Conservation (phyloP, 179 eudicot genomes). For the Sideroxylon spinosum region DNA sequence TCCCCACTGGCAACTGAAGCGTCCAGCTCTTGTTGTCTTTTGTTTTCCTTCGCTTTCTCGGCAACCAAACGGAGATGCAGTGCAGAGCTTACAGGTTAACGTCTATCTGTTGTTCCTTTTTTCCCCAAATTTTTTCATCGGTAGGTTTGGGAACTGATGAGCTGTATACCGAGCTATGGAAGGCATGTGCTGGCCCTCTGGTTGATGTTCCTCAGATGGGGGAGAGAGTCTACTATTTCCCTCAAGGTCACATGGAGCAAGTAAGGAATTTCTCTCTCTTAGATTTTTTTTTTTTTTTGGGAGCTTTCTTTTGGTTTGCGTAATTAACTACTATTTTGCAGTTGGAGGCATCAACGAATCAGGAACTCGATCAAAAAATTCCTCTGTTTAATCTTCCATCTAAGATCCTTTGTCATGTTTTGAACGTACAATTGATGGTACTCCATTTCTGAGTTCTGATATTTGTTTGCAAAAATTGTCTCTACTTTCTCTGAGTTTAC, state of each 20-base stretch:
- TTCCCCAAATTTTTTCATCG: not conserved
- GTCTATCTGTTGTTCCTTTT: not conserved
- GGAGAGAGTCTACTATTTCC: constrained; percentile 75
- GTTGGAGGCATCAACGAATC: constrained; percentile 73
- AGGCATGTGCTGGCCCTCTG: constrained; percentile 84
- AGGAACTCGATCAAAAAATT: constrained; percentile 48
- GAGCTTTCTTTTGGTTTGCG: not conserved
- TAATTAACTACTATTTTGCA: constrained; percentile 21
- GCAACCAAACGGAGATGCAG: not conserved
- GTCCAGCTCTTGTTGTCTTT: not conserved
- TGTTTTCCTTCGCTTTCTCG: not conserved
- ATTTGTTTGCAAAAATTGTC: not conserved
- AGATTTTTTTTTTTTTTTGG: not conserved
- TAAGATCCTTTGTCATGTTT: constrained; percentile 66
- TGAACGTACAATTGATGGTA: constrained; percentile 49
- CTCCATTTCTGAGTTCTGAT: not conserved
- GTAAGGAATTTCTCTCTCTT: constrained; percentile 25
- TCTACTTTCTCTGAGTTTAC: constrained; percentile 2
- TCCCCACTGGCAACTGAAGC: not conserved
- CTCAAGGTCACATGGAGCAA: constrained; percentile 93
- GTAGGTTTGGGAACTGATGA: constrained; percentile 26
- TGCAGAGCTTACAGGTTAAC: not conserved
- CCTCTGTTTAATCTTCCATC: constrained; percentile 56
- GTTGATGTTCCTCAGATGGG: constrained; percentile 59
- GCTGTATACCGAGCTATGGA: constrained; percentile 77